These are phyloP conservation scores for Populus tremula DNA, from an alignment of 345 rosid genomes.

Conservation along the genomic window DNA sequence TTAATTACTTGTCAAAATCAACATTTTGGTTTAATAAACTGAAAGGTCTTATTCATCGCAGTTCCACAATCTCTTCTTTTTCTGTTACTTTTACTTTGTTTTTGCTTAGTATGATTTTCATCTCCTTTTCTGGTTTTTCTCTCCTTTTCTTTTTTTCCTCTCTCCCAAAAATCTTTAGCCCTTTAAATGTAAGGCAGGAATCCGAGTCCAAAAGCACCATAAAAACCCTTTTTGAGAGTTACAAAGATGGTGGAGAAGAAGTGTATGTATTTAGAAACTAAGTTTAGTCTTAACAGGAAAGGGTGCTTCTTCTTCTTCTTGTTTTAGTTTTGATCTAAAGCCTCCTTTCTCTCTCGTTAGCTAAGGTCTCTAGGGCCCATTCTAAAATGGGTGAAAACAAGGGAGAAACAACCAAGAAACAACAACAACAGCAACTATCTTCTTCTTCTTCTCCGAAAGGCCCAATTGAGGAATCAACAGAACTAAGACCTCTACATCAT, in stretches of 20 bases:
- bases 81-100: slow-evolving; percentile 15
- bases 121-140: neutral
- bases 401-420: slow-evolving; percentile 54
- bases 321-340: slow-evolving; percentile 15
- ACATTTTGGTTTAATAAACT: slow-evolving; percentile 29
- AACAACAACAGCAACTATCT: slow-evolving; percentile 34
- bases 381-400: slow-evolving; percentile 55
- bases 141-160: neutral
- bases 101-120: neutral
- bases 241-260: neutral
- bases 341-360: neutral
- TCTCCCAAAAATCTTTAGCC: neutral
- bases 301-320: slow-evolving; percentile 19
- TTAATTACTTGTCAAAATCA: slow-evolving; percentile 36
- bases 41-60: slow-evolving; percentile 53
- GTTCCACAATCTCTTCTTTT: slow-evolving; percentile 42
- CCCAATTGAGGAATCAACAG: slow-evolving; percentile 47
- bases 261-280: neutral
- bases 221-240: too few species aligned
- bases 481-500: slow-evolving; percentile 34
- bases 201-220: too few species aligned
- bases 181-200: neutral
- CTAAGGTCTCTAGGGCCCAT: slow-evolving; percentile 22
- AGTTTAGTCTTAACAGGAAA: slow-evolving; percentile 17
- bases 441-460: slow-evolving; percentile 48